Evolutionary conservation across 2,329 filamentous ascomycete genomes (phyloP), one percentile per base, ranked within the genome.

Genomic region (Xylaria hypoxylon): DNA sequence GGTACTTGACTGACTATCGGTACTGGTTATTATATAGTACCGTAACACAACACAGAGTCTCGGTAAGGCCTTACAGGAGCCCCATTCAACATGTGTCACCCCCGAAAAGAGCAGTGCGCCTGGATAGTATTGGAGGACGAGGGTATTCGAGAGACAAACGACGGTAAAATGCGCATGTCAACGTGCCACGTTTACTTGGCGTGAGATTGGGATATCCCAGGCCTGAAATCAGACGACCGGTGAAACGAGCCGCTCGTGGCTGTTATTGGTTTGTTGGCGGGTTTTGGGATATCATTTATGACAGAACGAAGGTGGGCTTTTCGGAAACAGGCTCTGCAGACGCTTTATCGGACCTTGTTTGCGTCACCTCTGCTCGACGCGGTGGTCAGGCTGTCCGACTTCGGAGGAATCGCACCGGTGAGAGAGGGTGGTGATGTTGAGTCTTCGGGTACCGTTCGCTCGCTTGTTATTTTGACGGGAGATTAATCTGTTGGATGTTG

Each of bases 241-340:
- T 11, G 26, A 52, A 24, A 35, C 15, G 19, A 53, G 2, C 48
- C 6, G 28, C 31, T 10, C 2, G 17, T 28, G 4, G 15, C 40
- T 31, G 28, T 50, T 31, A 61, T 45, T 55, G 50, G 48, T 17
- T 17, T 19, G 26, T 48, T 38, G 17, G 51, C 11, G 19, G 5
- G 22, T 19, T 33, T 3, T 3, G 15, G 13, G 13, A 42, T 62
- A 53, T 62, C 31, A 62, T 57, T 42, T 62, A 31, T 62, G 51
- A 62, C 24, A 62, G 24, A 62, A 48, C 17, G 7, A 10, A 5
- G 22, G 4, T n/a, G 47, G 17, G 35, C 11, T 28, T 15, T 11
- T 38, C 35, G 35, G 13, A 3, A 19, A 5, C 5, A 7, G 28
- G 8, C 38, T 26, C 15, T 47, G 28, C 31, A 33, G 31, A 33